These are phyloP conservation scores for Hypoxylon intermedium DNA, from an alignment of 495 filamentous ascomycete species.

Conservation along the genomic window DNA sequence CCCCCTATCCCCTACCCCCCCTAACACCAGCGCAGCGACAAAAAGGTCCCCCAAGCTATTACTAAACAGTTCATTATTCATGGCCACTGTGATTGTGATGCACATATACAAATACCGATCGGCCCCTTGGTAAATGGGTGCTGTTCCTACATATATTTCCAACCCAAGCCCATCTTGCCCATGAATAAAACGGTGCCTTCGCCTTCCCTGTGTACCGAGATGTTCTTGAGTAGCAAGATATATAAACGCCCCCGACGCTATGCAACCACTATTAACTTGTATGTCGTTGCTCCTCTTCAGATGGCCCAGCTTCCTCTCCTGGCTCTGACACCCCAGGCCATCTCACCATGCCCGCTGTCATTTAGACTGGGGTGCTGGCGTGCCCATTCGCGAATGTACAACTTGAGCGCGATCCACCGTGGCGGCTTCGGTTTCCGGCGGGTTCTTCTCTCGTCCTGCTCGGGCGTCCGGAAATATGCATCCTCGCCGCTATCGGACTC, in stretches of 20 bases:
- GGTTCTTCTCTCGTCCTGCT: conserved; percentile 48
- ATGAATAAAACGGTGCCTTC: conserved; percentile 6
- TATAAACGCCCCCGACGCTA: conserved; percentile 10
- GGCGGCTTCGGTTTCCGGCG: conserved; percentile 58
- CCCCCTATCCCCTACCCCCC: background rate
- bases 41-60: background rate
- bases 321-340: conserved; percentile 74
- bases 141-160: too few relatives aligned
- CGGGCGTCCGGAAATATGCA: conserved; percentile 39
- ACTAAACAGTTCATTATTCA: background rate
- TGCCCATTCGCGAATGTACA: conserved; percentile 87
- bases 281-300: conserved; percentile 44
- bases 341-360: conserved; percentile 56
- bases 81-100: background rate
- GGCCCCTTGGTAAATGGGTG: background rate
- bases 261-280: conserved; percentile 7
- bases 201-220: conserved; percentile 3
- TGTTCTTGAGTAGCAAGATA: background rate
- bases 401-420: conserved; percentile 79
- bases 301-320: conserved; percentile 86
- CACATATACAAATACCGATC: background rate
- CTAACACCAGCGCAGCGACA: conserved; percentile 20
- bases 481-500: conserved; percentile 42
- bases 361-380: conserved; percentile 73
- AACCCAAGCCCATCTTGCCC: conserved; percentile 5